Evolutionary conservation across 2,329 filamentous ascomycete species (phyloP).

Genomic region (Colletotrichum sp.): DNA sequence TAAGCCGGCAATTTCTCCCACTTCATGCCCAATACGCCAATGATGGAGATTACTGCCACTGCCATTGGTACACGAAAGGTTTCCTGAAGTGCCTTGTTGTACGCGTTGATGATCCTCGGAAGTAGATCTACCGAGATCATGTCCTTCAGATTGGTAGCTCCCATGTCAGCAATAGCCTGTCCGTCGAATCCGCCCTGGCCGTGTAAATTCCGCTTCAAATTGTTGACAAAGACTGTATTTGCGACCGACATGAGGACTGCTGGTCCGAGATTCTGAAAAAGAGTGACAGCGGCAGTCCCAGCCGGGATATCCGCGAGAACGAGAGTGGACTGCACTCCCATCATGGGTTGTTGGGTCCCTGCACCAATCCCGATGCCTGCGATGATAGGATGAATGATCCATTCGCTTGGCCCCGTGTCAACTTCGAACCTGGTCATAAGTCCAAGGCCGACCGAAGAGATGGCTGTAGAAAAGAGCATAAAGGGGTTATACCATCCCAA

Average conservation of each 20-base stretch:
- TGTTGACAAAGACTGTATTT: slow-evolving; percentile 15
- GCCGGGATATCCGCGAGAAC: slow-evolving; percentile 7
- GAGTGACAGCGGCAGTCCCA: slow-evolving; percentile 14
- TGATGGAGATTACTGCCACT: slow-evolving; percentile 24
- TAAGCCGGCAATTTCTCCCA: slow-evolving; percentile 9
- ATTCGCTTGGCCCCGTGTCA: neutral
- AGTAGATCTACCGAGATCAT: slow-evolving; percentile 53
- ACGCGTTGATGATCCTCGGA: slow-evolving; percentile 59
- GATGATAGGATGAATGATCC: slow-evolving; percentile 29
- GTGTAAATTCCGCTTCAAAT: slow-evolving; percentile 33
- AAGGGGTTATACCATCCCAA: slow-evolving; percentile 40
- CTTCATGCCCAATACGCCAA: slow-evolving; percentile 12
- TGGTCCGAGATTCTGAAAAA: slow-evolving; percentile 14
- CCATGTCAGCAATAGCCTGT: slow-evolving; percentile 41
- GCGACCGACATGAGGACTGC: slow-evolving; percentile 18
- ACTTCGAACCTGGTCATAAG: slow-evolving; percentile 6
- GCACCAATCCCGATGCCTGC: slow-evolving; percentile 30
- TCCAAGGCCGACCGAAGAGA: slow-evolving; percentile 28
- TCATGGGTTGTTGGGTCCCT: slow-evolving; percentile 29
- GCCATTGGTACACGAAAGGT: slow-evolving; percentile 62
- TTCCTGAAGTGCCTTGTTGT: slow-evolving; percentile 69
- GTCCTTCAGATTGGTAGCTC: slow-evolving; percentile 60
- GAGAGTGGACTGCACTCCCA: slow-evolving; percentile 29
- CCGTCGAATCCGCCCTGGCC: slow-evolving; percentile 5
- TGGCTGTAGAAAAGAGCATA: slow-evolving; percentile 34